Base-by-base conservation (phyloP, 768 basidiomycete genomes). In the Phlegmacium glaucopus region DNA sequence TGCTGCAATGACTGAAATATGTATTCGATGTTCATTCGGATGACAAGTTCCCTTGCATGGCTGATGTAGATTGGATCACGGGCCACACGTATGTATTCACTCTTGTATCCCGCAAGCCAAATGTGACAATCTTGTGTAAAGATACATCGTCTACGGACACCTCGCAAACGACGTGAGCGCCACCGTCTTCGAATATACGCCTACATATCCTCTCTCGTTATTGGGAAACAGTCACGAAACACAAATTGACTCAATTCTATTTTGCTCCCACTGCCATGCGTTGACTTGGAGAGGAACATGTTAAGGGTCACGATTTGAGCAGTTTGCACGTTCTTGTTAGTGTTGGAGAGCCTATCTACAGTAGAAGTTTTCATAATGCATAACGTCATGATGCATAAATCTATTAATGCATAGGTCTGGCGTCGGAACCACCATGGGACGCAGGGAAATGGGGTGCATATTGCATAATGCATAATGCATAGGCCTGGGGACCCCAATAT, bases 31-130 rank as follows among this genome's bases (percentile, higher is more conserved):
- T 97, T 16, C 95, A 99, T 67, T 83, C 87, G n/a, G 93, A 90
- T 50, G 95, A 97, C 72, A 84, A 78, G 56, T 97, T 94, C 65
- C 95, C 86, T 1, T 98, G 95, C 75, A 94, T 97, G 94, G 95
- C 95, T 48, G 95, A 99, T 62, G 79, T 99, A 44, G 95, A 94
- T 58, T 98, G 95, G 95, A 95, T 98, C 72, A 98, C 95, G 3
- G 94, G 94, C 13, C 93, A 96, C 70, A 90, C 89, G 70, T 90
- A 56, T 47, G 73, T 62, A 10, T 39, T 42, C 29, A 45, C 22
- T 39, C 38, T 28, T 13, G 41, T n/a, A n/a, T 18, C 36, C 48
- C 50, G 44, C 48, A 54, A 28, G 38, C 48, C 29, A 27, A 30
- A 41, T 36, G 40, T 22, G 22, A 39, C 43, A 6, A 53, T 39